phyloP scores from a whole-genome alignment of 371 early-diverging fungal species.

The Mucor ambiguus region DNA sequence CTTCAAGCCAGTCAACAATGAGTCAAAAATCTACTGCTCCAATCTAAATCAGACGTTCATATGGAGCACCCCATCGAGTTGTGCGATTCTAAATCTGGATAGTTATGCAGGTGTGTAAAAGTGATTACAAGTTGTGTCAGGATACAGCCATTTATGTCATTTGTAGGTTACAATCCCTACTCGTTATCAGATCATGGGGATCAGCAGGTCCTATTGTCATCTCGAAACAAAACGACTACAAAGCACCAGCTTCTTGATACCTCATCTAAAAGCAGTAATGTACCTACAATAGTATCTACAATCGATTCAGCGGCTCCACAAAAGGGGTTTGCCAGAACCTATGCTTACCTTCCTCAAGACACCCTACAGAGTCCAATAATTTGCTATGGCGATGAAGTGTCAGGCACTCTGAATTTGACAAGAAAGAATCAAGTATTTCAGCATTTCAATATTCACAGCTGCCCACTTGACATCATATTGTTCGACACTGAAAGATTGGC shows the following conservation, averaged over 20 bases:
- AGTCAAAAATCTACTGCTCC: not conserved
- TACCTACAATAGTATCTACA: not conserved
- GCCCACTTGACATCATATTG: not conserved
- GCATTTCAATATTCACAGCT: constrained; percentile 1
- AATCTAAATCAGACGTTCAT: not conserved
- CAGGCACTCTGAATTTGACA: not conserved
- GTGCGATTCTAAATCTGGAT: not conserved
- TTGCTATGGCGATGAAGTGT: not conserved
- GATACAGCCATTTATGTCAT: not conserved
- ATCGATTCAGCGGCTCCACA: not conserved
- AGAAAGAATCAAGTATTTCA: not conserved
- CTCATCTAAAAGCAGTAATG: not conserved
- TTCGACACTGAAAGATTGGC: not conserved
- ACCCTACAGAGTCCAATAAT: not conserved
- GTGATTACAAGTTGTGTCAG: not conserved
- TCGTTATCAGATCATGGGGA: not conserved
- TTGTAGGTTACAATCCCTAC: not conserved
- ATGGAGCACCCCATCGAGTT: not conserved
- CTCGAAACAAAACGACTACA: not conserved
- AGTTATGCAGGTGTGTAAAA: not conserved
- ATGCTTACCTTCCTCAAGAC: not conserved
- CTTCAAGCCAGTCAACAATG: not conserved
- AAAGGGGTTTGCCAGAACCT: not conserved
- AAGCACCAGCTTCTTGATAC: not conserved
- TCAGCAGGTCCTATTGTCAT: not conserved